These are phyloP conservation scores for Trypanosoma lewisi DNA, from an alignment of 208 protist species.

Conservation along the genomic window DNA sequence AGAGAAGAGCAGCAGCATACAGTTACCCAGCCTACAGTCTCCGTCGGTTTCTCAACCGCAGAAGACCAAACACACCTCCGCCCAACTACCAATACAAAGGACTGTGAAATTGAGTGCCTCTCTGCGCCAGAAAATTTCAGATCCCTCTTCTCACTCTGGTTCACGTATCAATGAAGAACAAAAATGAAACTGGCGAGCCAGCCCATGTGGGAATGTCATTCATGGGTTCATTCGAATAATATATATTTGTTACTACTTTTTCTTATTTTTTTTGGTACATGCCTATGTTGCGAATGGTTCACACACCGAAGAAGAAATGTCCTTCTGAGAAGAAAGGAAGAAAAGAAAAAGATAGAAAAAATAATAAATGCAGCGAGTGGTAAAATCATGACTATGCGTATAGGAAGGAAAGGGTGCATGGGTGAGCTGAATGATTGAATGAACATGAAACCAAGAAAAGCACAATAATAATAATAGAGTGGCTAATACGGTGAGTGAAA, in stretches of 20 bases:
- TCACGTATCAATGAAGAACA: background rate
- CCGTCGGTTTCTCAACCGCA: too few relatives aligned
- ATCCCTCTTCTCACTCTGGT: background rate
- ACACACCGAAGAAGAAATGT: too few relatives aligned
- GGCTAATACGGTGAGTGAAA: too few relatives aligned
- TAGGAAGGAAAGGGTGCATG: too few relatives aligned
- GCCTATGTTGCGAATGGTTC: background rate
- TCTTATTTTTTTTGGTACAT: too few relatives aligned
- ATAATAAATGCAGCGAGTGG: background rate
- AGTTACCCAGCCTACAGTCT: too few relatives aligned
- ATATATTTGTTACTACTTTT: too few relatives aligned
- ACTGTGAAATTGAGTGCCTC: constrained; percentile 19
- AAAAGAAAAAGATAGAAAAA: background rate
- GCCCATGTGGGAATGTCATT: too few relatives aligned
- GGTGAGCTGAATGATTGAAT: too few relatives aligned
- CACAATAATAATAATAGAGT: too few relatives aligned
- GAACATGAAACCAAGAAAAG: too few relatives aligned
- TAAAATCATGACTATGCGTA: background rate
- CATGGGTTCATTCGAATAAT: too few relatives aligned
- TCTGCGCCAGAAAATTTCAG: constrained; percentile 14
- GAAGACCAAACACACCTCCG: background rate
- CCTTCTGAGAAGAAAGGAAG: background rate
- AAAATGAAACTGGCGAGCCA: background rate
- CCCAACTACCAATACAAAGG: background rate
- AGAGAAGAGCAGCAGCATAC: background rate